phyloP scores from a whole-genome alignment of 2,329 filamentous ascomycete genomes.

The Chalara sp. region DNA sequence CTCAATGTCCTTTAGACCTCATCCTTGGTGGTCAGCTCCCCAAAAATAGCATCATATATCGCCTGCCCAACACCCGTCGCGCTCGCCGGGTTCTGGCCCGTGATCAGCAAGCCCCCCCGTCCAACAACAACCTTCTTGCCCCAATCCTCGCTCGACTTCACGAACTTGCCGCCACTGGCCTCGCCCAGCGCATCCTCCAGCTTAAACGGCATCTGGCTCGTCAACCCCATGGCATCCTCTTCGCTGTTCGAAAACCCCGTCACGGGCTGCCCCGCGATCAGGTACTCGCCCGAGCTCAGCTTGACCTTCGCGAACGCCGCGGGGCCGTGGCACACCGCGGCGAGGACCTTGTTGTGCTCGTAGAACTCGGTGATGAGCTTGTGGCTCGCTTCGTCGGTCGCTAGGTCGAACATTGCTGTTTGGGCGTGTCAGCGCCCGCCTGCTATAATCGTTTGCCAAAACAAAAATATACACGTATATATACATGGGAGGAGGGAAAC shows the following conservation, averaged over 20 bases:
- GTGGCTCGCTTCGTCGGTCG: slow-evolving; percentile 47
- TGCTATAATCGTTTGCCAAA: not conserved
- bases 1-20: slow-evolving; percentile 2
- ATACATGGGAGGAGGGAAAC: slow-evolving; percentile 16
- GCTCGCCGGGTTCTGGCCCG: slow-evolving; percentile 37
- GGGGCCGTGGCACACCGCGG: slow-evolving; percentile 65
- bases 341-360: slow-evolving; percentile 52
- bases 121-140: slow-evolving; percentile 25
- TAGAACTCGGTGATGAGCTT: slow-evolving; percentile 57
- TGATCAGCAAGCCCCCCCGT: slow-evolving; percentile 31
- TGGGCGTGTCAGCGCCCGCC: slow-evolving; percentile 1
- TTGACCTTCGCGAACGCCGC: slow-evolving; percentile 54
- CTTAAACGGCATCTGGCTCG: slow-evolving; percentile 47
- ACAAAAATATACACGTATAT: not conserved
- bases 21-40: slow-evolving; percentile 11
- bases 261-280: slow-evolving; percentile 49
- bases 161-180: slow-evolving; percentile 46
- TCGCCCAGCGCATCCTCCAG: slow-evolving; percentile 48
- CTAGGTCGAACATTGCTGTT: slow-evolving; percentile 32
- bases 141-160: slow-evolving; percentile 44
- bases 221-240: slow-evolving; percentile 33
- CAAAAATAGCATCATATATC: slow-evolving; percentile 23
- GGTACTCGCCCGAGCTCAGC: slow-evolving; percentile 40
- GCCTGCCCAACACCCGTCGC: slow-evolving; percentile 34
- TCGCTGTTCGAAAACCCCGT: slow-evolving; percentile 55